Base-by-base conservation (phyloP, 2,329 filamentous ascomycete genomes). In the Xylariomycetidae sp. region DNA sequence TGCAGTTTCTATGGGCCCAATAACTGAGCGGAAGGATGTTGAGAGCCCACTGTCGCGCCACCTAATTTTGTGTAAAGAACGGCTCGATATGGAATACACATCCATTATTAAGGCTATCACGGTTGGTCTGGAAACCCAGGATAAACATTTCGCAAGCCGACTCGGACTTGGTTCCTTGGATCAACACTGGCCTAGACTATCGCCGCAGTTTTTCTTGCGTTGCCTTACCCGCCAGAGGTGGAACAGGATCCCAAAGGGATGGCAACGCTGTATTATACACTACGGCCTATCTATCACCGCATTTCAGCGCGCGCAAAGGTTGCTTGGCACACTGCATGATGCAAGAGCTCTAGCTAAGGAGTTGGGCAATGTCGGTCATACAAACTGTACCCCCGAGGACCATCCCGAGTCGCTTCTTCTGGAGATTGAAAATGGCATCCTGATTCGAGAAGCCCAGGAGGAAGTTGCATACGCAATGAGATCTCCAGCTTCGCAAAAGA, bases 381-480 rank as follows among this genome's bases (percentile, higher is more conserved):
- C 48, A 2, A 73, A 70, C 8, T 85, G 80, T 77, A 45, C 68
- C 5, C 68, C 72, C 0, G 8, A 49, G 0, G 39, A 71, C 0
- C 57, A 63, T 23, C 78, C 81, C 0, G 81, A 86, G 15, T 77
- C 65, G 38, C 58, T 87, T 0, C 56, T 88, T 0, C 38, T 87
- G 0, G 81, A 87, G 49, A 61, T 81, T 1, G 81, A 87, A 33
- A 76, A 67, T 20, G 67, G 70, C 1, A 63, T 87, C 2, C 48
- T 78, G 7, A 77, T 88, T 7, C 70, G 84, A 0, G 49, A 63
- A 0, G 68, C 75, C 0, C 81, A 87, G 47, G 63, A 70, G 3
- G 50, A 70, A 2, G 77, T 87, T 31, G 74, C 80, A 0, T 27
- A 36, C 0, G 49, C 69, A 14, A 85, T 87, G 73, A 70, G 66